Percentiles rank a stretch among this genome's conserved stretches.
These are phyloP conservation scores for Sarocladium brachiariae DNA, from an alignment of 2,329 filamentous ascomycete species.

Conservation along the genomic window DNA sequence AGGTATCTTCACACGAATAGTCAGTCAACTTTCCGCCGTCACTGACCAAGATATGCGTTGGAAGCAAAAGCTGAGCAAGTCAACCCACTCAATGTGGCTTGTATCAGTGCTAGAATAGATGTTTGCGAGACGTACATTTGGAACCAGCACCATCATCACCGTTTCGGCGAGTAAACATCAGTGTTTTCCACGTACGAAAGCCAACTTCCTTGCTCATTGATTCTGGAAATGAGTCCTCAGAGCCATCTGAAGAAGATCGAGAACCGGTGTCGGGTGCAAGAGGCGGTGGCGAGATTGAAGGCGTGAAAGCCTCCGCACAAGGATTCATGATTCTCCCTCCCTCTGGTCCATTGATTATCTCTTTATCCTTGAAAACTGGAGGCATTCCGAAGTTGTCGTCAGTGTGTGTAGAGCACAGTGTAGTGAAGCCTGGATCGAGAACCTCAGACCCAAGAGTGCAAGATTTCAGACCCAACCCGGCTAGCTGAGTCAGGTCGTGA, in stretches of 20 bases:
- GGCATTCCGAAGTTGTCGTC: neutral
- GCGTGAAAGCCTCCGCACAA: conserved; percentile 7
- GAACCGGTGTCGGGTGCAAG: neutral
- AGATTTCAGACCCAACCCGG: neutral
- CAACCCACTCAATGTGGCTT: neutral
- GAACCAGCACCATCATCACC: neutral
- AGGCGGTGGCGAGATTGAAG: neutral
- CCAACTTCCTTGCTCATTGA: neutral
- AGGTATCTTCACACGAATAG: neutral
- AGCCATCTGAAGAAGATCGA: too few species aligned
- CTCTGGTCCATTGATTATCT: neutral
- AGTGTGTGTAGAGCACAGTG: neutral
- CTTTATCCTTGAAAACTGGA: neutral
- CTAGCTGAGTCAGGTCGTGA: too few species aligned
- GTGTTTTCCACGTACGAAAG: neutral
- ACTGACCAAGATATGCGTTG: neutral
- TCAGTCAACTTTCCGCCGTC: neutral
- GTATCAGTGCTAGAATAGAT: neutral
- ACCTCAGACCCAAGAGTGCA: neutral
- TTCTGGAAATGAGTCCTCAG: neutral
- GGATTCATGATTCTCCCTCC: conserved; percentile 9
- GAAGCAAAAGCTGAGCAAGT: neutral
- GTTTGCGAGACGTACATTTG: neutral
- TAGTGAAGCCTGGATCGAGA: neutral
- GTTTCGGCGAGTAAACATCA: too few species aligned